These are phyloP conservation scores for Pythium vanterpoolii DNA, from an alignment of 352 stramenopile species.

Conservation along the genomic window DNA sequence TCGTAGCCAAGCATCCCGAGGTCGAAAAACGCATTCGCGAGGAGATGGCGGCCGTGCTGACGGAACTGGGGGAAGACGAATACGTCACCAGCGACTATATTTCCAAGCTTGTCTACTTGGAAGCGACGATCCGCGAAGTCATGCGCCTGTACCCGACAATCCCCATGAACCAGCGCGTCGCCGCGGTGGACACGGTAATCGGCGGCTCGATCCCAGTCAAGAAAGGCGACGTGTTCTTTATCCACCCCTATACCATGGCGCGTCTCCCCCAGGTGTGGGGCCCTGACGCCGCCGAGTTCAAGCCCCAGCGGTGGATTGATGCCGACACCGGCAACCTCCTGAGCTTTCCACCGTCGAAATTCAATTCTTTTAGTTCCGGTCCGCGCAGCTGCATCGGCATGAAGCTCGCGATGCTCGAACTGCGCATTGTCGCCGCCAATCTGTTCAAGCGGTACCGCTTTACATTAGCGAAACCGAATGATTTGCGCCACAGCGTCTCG, in stretches of 20 bases:
- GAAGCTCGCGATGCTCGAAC: conserved; percentile 45
- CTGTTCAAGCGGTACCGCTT: conserved; percentile 15
- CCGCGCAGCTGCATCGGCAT: conserved; percentile 42
- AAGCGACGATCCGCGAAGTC: conserved; percentile 55
- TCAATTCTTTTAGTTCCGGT: conserved; percentile 38
- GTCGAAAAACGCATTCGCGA: conserved; percentile 40
- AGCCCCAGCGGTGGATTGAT: conserved; percentile 56
- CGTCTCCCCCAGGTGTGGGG: conserved; percentile 35
- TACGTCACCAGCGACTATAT: conserved; percentile 41
- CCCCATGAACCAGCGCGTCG: conserved; percentile 52
- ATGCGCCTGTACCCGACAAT: conserved; percentile 59
- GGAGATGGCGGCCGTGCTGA: conserved; percentile 35
- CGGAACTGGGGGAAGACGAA: conserved; percentile 16
- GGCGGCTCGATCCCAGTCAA: conserved; percentile 23
- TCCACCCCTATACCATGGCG: conserved; percentile 32
- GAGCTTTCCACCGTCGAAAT: conserved; percentile 9
- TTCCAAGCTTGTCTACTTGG: conserved; percentile 47
- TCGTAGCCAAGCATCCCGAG: conserved; percentile 60
- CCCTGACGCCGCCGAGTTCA: conserved; percentile 49
- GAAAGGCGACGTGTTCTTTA: conserved; percentile 22
- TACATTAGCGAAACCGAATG: conserved; percentile 3
- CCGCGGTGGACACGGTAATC: conserved; percentile 48
- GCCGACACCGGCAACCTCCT: background rate
- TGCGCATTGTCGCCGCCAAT: conserved; percentile 14
- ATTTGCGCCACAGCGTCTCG: conserved; percentile 10